Evolutionary conservation across 768 basidiomycete species (phyloP).

Genomic region (Daedaleopsis sinensis): DNA sequence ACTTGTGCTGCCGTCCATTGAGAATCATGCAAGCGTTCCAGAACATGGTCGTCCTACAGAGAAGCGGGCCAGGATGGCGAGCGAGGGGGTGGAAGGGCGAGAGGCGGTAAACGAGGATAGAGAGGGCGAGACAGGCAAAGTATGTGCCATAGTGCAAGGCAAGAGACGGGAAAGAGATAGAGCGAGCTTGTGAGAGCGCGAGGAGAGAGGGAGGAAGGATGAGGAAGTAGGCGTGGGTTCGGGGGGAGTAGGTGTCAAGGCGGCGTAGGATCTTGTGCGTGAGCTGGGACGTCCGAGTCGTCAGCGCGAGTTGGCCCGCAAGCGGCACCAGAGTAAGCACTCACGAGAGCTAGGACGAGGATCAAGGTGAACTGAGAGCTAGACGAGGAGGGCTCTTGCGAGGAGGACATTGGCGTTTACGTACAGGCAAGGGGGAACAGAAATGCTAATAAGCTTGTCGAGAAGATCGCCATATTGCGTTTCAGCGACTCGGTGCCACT

Average conservation of each 20-base stretch:
- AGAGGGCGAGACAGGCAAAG: not conserved
- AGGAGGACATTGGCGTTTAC: too few species aligned
- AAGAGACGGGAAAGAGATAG: not conserved
- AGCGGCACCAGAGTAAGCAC: too few species aligned
- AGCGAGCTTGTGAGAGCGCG: not conserved
- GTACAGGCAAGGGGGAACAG: too few species aligned
- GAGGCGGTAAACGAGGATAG: not conserved
- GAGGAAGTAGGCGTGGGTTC: not conserved
- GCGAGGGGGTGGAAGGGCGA: not conserved
- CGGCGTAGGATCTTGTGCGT: not conserved
- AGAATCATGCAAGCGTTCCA: slow-evolving; percentile 24
- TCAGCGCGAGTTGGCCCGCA: too few species aligned
- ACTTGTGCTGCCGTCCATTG: slow-evolving; percentile 33
- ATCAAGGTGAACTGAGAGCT: too few species aligned
- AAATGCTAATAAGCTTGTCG: too few species aligned
- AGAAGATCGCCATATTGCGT: too few species aligned
- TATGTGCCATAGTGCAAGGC: not conserved
- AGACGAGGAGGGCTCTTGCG: too few species aligned
- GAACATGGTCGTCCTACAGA: slow-evolving; percentile 33
- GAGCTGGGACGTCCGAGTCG: not conserved
- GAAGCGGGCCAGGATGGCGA: slow-evolving; percentile 26
- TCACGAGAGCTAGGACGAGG: too few species aligned
- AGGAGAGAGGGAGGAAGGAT: not conserved
- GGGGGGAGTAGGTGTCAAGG: not conserved
- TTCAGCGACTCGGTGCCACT: too few species aligned